Evolutionary conservation across 768 basidiomycete species (phyloP), one percentile per base, ranked within the genome.

Genomic region (Lentinula aciculospora): DNA sequence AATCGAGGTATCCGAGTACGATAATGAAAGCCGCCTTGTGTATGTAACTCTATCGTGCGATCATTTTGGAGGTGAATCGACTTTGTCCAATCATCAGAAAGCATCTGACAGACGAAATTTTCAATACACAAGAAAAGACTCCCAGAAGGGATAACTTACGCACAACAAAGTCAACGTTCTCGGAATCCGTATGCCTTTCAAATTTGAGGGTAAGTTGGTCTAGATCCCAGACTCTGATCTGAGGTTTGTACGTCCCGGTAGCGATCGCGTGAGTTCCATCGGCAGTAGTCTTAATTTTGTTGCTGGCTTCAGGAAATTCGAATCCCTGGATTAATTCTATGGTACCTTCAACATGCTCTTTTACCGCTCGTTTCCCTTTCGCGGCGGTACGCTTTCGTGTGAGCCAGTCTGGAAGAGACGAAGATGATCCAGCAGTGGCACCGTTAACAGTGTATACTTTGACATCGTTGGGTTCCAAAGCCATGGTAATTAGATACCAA

Each of bases 81-180:
- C 69, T 98, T 98, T 6, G 96, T 98, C 96, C 96, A 98, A 76
- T 98, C 96, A 66, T 95, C 91, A 1, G 95, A 98, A 7, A 98
- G 79, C 64, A 93, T 87, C 94, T 97, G 71, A 12, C 9, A 4
- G 9, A 46, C 13, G 3, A 42, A 21, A 53, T 44, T 12, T 49
- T 60, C 34, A 42, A 37, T 7, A 10, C 50, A 31, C 58, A 40
- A 45, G 40, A 25, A 9, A 45, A 1, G 12, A 27, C 15, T 46
- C 31, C 31, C 39, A 53, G 39, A 46, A 44, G 53, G 58, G 62
- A 59, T 28, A 67, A 82, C 77, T 78, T 71, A 89, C 94, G 82
- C 75, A 97, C 94, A 78, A 88, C 81, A 74, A 99, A 99, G 70
- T 99, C 97, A 62, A 99, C 89, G 70, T 98, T 99, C 77, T 98